phyloP scores from a whole-genome alignment of 495 filamentous ascomycete species.

The Neurospora sp. region DNA sequence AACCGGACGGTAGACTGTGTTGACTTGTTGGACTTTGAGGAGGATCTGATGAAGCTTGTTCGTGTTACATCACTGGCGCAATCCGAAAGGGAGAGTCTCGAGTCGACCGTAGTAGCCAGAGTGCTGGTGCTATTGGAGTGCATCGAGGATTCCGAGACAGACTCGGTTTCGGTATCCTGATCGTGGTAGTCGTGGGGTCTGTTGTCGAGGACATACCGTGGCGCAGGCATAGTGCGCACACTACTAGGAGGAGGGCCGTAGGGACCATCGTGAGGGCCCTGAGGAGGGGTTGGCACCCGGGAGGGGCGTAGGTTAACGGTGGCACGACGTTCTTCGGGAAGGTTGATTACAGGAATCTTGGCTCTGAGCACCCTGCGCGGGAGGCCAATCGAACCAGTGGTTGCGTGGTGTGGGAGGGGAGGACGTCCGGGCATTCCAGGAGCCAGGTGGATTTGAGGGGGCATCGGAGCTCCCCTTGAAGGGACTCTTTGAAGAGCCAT shows the following conservation, averaged over 20 bases:
- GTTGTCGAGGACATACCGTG: conserved; percentile 13
- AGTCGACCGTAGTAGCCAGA: conserved; percentile 28
- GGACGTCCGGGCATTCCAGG: not conserved
- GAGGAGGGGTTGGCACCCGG: conserved; percentile 9
- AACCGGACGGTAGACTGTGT: conserved; percentile 20
- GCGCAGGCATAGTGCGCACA: conserved; percentile 10
- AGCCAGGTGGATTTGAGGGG: not conserved
- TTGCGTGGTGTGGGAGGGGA: not conserved
- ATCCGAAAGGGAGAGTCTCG: conserved; percentile 16
- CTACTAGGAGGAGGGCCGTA: not conserved
- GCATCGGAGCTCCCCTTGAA: not conserved
- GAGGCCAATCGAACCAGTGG: conserved; percentile 2
- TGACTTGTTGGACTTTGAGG: conserved; percentile 21
- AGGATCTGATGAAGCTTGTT: conserved; percentile 18
- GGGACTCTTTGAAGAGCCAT: not conserved
- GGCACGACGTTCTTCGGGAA: conserved; percentile 17
- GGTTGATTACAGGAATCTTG: conserved; percentile 14
- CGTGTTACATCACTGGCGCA: conserved; percentile 21
- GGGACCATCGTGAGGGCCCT: not conserved
- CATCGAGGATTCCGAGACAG: conserved; percentile 32
- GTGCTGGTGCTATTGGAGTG: conserved; percentile 36
- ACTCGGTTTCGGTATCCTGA: conserved; percentile 29
- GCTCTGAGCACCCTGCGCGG: conserved; percentile 26
- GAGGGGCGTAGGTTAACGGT: conserved; percentile 20
- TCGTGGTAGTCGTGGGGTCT: conserved; percentile 11